Base-by-base conservation (phyloP, 805 yeast genomes). In the Starmerella bacillaris region DNA sequence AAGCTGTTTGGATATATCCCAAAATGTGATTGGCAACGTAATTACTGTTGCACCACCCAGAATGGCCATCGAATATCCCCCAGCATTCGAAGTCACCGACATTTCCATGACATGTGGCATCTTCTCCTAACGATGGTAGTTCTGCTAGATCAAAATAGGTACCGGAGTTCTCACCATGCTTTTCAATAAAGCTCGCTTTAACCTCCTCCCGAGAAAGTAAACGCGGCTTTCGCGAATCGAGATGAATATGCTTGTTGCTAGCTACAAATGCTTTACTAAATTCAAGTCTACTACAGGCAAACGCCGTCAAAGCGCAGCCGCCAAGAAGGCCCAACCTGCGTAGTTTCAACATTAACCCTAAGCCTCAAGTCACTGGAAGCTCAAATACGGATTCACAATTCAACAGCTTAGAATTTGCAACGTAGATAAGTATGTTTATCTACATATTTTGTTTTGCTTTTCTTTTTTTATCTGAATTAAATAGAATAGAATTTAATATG, bases 11-110 rank as follows among this genome's bases (percentile, higher is more conserved):
- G 36, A 86, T 83, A 47, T 67, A 70, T 37, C 69, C 68, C 20
- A 89, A 70, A 44, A 89, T 60, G 43, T 72, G 73, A 43, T 78
- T 80, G 42, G 92, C 65, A 39, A 86, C 64, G 50, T 74, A 77
- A 15, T 78, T 68, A 38, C 86, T 72, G 1, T 96, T 83, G 44
- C 78, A 78, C 73, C 93, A 82, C 16, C 98, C 98, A 2, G 92
- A 78, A 56, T 86, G 98, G 4, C 98, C 98, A 56, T 86, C 98
- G 53, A 76, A 84, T 0, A 89, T 71, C 4, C 95, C 93, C 68
- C 89, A 86, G 51, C 86, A 82, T 2, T 30, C 36, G 36, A 27
- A 43, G 18, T 16, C 28, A 17, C 41, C 92, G 80, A 52, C 86
- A 78, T 66, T 77, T 74, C 76, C 94, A 73, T 34, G 39, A 20